Evolutionary conservation across 2,329 filamentous ascomycete genomes (phyloP).

Genomic region (Colletotrichum eleusines): DNA sequence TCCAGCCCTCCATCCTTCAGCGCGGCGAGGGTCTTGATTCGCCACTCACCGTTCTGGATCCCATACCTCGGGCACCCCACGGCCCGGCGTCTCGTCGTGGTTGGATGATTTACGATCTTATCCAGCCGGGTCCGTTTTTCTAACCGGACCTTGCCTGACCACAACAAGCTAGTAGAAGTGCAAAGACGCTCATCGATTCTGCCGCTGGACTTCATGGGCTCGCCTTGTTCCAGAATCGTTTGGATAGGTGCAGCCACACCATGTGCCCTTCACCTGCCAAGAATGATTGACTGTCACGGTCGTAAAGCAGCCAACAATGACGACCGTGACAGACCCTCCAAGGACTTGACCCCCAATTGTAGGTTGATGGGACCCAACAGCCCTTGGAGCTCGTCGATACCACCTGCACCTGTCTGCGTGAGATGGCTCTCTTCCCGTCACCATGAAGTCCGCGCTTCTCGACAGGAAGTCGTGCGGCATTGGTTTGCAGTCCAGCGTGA

Average conservation of each 20-base stretch:
- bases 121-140: conserved; percentile 7
- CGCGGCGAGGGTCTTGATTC: conserved; percentile 42
- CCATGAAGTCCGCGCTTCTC: neutral
- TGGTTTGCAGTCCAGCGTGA: conserved; percentile 12
- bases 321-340: conserved; percentile 11
- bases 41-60: conserved; percentile 42
- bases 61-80: conserved; percentile 23
- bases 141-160: conserved; percentile 30
- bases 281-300: conserved; percentile 36
- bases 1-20: conserved; percentile 19
- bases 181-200: conserved; percentile 16
- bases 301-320: conserved; percentile 42
- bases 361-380: conserved; percentile 5
- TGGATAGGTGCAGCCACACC: conserved; percentile 39
- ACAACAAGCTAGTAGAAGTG: conserved; percentile 26
- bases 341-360: conserved; percentile 1
- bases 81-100: conserved; percentile 47
- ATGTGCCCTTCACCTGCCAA: conserved; percentile 42
- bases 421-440: conserved; percentile 25
- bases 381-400: conserved; percentile 3
- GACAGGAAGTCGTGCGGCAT: conserved; percentile 9
- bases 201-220: conserved; percentile 13
- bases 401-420: conserved; percentile 33
- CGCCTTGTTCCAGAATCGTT: conserved; percentile 24
- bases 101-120: conserved; percentile 57